Conservation (phyloP, 2,329 filamentous ascomycete species). For the Alternaria brassicicola region DNA sequence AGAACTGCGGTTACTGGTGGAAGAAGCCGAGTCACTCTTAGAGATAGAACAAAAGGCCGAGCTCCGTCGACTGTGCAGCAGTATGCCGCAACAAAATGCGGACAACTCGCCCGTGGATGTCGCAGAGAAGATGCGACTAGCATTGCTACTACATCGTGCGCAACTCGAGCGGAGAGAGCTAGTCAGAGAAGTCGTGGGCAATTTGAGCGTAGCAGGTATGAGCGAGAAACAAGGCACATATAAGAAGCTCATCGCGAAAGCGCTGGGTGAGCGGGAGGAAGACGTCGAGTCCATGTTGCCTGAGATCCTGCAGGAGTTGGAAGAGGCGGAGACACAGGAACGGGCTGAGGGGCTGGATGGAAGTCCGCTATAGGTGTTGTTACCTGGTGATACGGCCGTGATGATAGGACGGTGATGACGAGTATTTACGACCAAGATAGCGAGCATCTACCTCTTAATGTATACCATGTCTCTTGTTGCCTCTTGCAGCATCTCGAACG, state of each 20-base stretch:
- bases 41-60: slow-evolving; percentile 53
- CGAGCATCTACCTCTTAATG: slow-evolving; percentile 13
- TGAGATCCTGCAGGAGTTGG: slow-evolving; percentile 57
- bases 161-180: slow-evolving; percentile 66
- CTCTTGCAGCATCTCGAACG: too few species aligned
- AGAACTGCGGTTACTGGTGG: slow-evolving; percentile 46
- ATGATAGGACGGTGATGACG: slow-evolving; percentile 4
- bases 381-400: not conserved
- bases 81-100: slow-evolving; percentile 24
- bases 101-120: slow-evolving; percentile 51
- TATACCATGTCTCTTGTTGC: not conserved
- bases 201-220: slow-evolving; percentile 70
- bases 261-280: slow-evolving; percentile 71
- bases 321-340: slow-evolving; percentile 53
- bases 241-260: slow-evolving; percentile 69
- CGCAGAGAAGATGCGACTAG: slow-evolving; percentile 62
- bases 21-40: slow-evolving; percentile 52
- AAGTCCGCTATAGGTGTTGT: slow-evolving; percentile 33
- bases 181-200: slow-evolving; percentile 71
- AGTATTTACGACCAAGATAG: slow-evolving; percentile 16
- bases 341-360: slow-evolving; percentile 44
- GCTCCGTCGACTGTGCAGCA: slow-evolving; percentile 42
- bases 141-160: slow-evolving; percentile 62
- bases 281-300: slow-evolving; percentile 68
- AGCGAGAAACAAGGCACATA: slow-evolving; percentile 78